phyloP scores from a whole-genome alignment of 257 asterid genomes.

The Hygrophila difformis region DNA sequence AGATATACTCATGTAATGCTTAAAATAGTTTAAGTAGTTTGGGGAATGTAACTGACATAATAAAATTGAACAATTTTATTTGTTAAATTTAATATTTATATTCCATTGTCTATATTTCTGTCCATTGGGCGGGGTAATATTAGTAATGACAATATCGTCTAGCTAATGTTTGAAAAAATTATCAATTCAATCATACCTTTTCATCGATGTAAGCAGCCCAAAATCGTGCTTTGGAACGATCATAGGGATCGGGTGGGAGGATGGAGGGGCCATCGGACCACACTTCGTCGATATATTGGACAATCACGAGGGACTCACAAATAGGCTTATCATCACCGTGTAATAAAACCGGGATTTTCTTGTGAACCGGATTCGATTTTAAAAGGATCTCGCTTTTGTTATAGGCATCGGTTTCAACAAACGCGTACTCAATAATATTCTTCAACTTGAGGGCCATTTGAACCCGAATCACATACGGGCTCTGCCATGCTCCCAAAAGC shows the following conservation, averaged over 20 bases:
- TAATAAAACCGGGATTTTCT: constrained; percentile 30
- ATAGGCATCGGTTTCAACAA: constrained; percentile 20
- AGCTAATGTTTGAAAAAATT: too few species aligned
- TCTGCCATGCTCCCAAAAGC: background rate
- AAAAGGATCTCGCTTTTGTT: constrained; percentile 25
- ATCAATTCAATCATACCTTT: too few species aligned
- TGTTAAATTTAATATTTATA: too few species aligned
- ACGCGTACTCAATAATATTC: constrained; percentile 19
- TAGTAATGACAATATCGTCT: too few species aligned
- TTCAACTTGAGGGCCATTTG: constrained; percentile 26
- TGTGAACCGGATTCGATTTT: constrained; percentile 29
- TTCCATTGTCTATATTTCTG: too few species aligned
- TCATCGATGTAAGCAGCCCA: constrained; percentile 32
- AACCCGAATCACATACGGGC: constrained; percentile 1
- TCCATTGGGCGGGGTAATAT: too few species aligned
- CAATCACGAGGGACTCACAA: constrained; percentile 24
- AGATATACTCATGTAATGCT: too few species aligned
- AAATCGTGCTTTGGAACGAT: constrained; percentile 24
- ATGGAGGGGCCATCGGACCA: constrained; percentile 19
- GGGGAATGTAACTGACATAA: too few species aligned
- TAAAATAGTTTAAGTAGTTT: too few species aligned
- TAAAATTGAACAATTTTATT: too few species aligned
- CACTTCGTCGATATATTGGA: constrained; percentile 27
- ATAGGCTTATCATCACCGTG: constrained; percentile 20
- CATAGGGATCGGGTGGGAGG: constrained; percentile 24